These are phyloP conservation scores for Ceratobasidium sp. DNA, from an alignment of 1,284 basidiomycete genomes.

Conservation along the genomic window DNA sequence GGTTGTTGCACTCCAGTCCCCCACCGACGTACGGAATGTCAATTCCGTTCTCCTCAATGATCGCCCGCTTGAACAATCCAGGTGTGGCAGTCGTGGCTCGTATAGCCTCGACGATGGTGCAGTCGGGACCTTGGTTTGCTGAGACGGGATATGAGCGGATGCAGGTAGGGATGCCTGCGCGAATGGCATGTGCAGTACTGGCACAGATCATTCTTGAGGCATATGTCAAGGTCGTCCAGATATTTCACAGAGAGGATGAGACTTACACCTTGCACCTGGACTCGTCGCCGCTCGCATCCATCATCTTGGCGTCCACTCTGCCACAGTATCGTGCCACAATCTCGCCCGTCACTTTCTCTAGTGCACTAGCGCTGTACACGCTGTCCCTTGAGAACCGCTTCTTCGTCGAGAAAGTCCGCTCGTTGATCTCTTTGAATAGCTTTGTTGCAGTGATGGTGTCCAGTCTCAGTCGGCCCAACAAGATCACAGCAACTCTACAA, in stretches of 20 bases:
- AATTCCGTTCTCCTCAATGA: neutral
- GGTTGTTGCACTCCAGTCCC: slow-evolving; percentile 1
- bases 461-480: slow-evolving; percentile 53
- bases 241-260: neutral
- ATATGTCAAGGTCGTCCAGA: neutral
- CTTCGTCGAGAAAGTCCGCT: slow-evolving; percentile 23
- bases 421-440: slow-evolving; percentile 48
- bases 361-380: neutral
- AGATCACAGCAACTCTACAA: slow-evolving; percentile 50
- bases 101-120: neutral
- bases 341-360: neutral
- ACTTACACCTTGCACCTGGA: neutral
- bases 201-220: neutral
- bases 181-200: neutral
- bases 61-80: neutral
- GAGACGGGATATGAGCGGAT: neutral
- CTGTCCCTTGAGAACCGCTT: neutral
- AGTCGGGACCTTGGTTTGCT: neutral
- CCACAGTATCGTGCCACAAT: neutral
- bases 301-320: neutral
- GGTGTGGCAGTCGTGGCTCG: neutral
- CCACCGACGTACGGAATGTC: slow-evolving; percentile 1
- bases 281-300: neutral
- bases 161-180: neutral
- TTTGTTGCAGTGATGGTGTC: slow-evolving; percentile 51